Conservation (phyloP, 2,329 filamentous ascomycete species). For the Talaromyces sp. region DNA sequence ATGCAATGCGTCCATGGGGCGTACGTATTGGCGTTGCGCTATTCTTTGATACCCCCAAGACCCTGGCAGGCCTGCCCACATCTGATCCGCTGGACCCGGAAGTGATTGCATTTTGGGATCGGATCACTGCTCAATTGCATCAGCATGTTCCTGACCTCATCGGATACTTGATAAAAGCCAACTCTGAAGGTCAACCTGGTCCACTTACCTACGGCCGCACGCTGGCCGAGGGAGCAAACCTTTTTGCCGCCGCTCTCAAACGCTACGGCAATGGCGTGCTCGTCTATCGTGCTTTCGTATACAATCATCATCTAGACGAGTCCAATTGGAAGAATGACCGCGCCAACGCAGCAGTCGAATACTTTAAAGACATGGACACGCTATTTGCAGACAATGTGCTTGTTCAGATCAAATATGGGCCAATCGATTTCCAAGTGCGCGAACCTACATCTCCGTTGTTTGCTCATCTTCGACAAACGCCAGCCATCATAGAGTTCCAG, state of each 20-base stretch:
- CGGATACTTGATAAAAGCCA: conserved; percentile 68
- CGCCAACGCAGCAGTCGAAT: conserved; percentile 66
- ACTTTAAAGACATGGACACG: conserved; percentile 61
- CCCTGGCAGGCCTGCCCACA: conserved; percentile 54
- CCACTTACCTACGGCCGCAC: conserved; percentile 68
- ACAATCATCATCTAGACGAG: conserved; percentile 55
- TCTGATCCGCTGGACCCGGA: conserved; percentile 61
- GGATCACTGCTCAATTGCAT: conserved; percentile 59
- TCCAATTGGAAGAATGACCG: conserved; percentile 63
- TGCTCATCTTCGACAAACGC: conserved; percentile 47
- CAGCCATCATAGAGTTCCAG: conserved; percentile 60
- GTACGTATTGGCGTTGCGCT: conserved; percentile 63
- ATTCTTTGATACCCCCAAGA: conserved; percentile 63
- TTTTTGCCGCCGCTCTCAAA: conserved; percentile 60
- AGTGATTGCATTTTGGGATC: conserved; percentile 62
- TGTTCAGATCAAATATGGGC: conserved; percentile 70
- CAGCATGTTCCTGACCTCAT: conserved; percentile 61
- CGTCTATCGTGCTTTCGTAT: conserved; percentile 71
- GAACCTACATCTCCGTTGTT: conserved; percentile 66
- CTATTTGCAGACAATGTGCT: conserved; percentile 68
- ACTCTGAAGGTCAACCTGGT: conserved; percentile 66
- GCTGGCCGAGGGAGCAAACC: conserved; percentile 63
- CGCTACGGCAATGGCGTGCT: conserved; percentile 57
- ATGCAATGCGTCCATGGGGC: conserved; percentile 64
- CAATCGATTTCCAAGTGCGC: conserved; percentile 70